These are phyloP conservation scores for Lolium rigidum DNA, from an alignment of 176 grass and related monocot genomes.

Conservation along the genomic window DNA sequence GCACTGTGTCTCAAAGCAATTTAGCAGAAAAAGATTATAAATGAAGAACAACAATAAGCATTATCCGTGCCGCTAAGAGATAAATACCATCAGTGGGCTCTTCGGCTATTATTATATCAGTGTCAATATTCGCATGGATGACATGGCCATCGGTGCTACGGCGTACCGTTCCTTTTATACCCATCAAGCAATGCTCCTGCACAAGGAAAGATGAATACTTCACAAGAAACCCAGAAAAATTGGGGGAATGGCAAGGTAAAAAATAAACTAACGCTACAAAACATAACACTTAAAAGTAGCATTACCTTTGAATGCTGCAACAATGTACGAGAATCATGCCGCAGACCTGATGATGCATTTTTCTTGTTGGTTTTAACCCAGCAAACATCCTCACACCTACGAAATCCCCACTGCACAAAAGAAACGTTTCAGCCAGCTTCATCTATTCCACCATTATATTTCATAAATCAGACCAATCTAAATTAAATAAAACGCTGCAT, in stretches of 20 bases:
- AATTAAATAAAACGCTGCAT: slow-evolving; percentile 22
- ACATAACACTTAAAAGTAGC: slow-evolving; percentile 5
- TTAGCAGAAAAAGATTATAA: slow-evolving; percentile 34
- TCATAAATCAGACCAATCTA: slow-evolving; percentile 22
- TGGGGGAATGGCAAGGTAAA: not conserved
- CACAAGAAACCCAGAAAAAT: slow-evolving; percentile 24
- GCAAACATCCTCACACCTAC: slow-evolving; percentile 95
- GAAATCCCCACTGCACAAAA: slow-evolving; percentile 89
- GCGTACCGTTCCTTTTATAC: slow-evolving; percentile 98
- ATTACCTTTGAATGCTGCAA: slow-evolving; percentile 92
- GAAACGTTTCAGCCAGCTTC: slow-evolving; percentile 23
- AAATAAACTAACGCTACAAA: not conserved
- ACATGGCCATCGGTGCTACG: slow-evolving; percentile 98
- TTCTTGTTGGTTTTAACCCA: slow-evolving; percentile 99
- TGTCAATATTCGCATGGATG: slow-evolving; percentile 99
- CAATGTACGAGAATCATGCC: slow-evolving; percentile 90
- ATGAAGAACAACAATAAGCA: not conserved
- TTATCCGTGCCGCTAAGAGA: slow-evolving; percentile 13
- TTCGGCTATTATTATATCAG: slow-evolving; percentile 98
- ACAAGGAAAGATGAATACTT: slow-evolving; percentile 46
- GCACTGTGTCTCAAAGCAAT: not conserved
- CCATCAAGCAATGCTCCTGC: slow-evolving; percentile 99
- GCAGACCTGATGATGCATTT: slow-evolving; percentile 80
- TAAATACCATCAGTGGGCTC: slow-evolving; percentile 82
- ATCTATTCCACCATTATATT: slow-evolving; percentile 10